Conservation (phyloP, 805 yeast genomes). For the Candida sonorensis region DNA sequence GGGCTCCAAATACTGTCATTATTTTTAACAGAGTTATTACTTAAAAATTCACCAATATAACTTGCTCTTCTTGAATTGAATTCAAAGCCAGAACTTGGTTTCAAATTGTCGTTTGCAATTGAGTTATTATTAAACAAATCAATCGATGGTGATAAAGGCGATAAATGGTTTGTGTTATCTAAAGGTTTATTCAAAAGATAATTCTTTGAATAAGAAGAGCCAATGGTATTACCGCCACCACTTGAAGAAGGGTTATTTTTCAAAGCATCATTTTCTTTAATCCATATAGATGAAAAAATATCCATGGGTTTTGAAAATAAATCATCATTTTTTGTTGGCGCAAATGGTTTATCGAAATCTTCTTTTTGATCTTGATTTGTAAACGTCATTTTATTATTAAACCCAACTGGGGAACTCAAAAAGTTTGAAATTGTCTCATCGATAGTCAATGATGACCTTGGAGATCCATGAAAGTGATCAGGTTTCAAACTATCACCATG, state of each 20-base stretch:
- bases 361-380: too few relatives aligned
- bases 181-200: neutral
- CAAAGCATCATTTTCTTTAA: neutral
- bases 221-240: neutral
- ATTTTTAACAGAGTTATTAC: slow-evolving; percentile 3
- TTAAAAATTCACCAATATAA: slow-evolving; percentile 16
- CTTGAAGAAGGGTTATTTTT: neutral
- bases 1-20: slow-evolving; percentile 12
- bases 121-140: slow-evolving; percentile 3
- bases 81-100: slow-evolving; percentile 1
- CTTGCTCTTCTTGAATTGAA: slow-evolving; percentile 16
- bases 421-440: too few relatives aligned
- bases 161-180: neutral
- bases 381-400: too few relatives aligned
- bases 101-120: slow-evolving; percentile 1
- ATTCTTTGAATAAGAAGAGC: too few relatives aligned
- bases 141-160: neutral
- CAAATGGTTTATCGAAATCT: too few relatives aligned
- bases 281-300: slow-evolving; percentile 20
- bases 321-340: too few relatives aligned
- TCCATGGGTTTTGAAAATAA: slow-evolving; percentile 19
- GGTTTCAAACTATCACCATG: too few relatives aligned
- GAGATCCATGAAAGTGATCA: too few relatives aligned
- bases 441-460: too few relatives aligned
- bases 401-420: too few relatives aligned